Conservation (phyloP, 208 protist species). For the Leishmania tarentolae region DNA sequence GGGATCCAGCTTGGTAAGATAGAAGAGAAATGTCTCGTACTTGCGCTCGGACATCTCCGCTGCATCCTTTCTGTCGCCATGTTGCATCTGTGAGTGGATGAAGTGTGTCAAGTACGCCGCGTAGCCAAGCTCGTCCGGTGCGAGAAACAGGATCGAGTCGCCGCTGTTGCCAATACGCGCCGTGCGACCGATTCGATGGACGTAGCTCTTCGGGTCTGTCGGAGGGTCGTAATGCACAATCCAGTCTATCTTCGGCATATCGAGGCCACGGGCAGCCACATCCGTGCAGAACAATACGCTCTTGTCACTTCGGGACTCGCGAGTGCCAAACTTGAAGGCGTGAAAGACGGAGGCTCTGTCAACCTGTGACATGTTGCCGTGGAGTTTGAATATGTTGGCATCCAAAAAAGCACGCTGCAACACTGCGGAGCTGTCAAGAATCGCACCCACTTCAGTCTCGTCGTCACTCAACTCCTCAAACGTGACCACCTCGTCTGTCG, state of each 20-base stretch:
- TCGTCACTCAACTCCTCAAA: slow-evolving; percentile 93
- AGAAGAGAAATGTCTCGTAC: slow-evolving; percentile 86
- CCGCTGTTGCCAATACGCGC: slow-evolving; percentile 95
- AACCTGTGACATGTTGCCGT: slow-evolving; percentile 95
- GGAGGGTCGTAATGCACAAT: slow-evolving; percentile 98
- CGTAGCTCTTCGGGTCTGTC: slow-evolving; percentile 93
- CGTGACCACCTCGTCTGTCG: slow-evolving; percentile 50
- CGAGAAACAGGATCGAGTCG: slow-evolving; percentile 93
- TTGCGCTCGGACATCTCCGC: slow-evolving; percentile 77
- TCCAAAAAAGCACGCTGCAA: slow-evolving; percentile 67
- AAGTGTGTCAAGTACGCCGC: slow-evolving; percentile 85
- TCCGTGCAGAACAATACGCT: slow-evolving; percentile 96
- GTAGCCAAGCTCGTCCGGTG: slow-evolving; percentile 91
- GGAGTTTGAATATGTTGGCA: slow-evolving; percentile 91
- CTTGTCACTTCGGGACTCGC: slow-evolving; percentile 47
- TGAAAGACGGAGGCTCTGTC: slow-evolving; percentile 93
- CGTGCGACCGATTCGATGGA: slow-evolving; percentile 96
- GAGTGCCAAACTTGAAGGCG: slow-evolving; percentile 73
- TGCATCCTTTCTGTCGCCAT: slow-evolving; percentile 15
- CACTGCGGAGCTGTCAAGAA: slow-evolving; percentile 9
- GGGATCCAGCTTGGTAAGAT: slow-evolving; percentile 96
- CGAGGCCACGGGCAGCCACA: slow-evolving; percentile 94
- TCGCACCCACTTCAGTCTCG: slow-evolving; percentile 15
- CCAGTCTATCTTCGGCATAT: slow-evolving; percentile 96
- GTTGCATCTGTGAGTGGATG: slow-evolving; percentile 58